These are phyloP conservation scores for Tuber aestivum DNA, from an alignment of 495 filamentous ascomycete species.

Conservation along the genomic window DNA sequence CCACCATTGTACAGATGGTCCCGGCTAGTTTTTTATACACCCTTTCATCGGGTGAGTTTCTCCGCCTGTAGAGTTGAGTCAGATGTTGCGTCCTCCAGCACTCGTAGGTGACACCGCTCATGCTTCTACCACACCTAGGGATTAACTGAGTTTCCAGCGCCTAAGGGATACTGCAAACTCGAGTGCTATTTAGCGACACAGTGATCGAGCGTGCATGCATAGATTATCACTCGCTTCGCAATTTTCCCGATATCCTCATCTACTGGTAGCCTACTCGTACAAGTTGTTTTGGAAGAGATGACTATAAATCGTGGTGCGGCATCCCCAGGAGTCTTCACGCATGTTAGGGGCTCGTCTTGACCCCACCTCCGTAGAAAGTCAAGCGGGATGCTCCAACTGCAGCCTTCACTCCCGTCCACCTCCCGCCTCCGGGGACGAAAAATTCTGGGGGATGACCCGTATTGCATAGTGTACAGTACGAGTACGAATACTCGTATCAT, in stretches of 20 bases:
- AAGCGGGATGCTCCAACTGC: no score
- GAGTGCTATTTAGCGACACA: neutral
- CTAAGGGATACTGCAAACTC: neutral
- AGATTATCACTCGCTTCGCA: neutral
- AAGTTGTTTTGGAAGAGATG: neutral
- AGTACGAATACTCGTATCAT: no score
- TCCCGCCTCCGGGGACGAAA: no score
- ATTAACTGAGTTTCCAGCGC: neutral
- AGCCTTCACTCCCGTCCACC: no score
- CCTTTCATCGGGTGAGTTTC: neutral
- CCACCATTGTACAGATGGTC: neutral
- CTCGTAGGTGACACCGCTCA: neutral
- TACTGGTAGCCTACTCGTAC: no score
- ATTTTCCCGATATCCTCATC: neutral
- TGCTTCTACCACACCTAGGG: neutral
- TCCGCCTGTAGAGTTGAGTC: neutral
- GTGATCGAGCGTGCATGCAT: neutral
- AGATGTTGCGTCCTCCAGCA: neutral
- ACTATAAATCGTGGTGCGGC: neutral
- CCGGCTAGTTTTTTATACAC: neutral
- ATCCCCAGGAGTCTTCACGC: neutral
- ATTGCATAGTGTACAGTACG: no score
- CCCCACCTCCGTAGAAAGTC: neutral
- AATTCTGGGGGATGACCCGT: no score
- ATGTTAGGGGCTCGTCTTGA: neutral